Conservation (phyloP, 257 asterid genomes). For the Solanum piurae region DNA sequence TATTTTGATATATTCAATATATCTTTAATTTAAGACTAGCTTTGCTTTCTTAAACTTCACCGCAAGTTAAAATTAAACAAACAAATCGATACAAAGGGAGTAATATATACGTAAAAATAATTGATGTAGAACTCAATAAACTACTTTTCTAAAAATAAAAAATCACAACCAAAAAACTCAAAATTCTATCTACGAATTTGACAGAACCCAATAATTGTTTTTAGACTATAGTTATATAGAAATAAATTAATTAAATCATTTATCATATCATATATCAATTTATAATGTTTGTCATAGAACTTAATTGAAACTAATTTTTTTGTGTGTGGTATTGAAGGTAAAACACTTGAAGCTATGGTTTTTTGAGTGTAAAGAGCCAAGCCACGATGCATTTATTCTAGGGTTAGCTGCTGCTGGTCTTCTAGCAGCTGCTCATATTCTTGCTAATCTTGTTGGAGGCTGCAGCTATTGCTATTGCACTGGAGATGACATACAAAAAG, state of each 20-base stretch:
- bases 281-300: background rate
- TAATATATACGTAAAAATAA: background rate
- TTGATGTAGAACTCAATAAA: background rate
- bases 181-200: background rate
- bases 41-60: background rate
- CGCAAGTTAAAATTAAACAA: background rate
- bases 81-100: background rate
- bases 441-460: constrained; percentile 64
- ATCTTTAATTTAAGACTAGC: background rate
- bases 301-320: background rate
- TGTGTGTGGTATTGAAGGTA: constrained; percentile 18
- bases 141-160: background rate
- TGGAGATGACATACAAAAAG: constrained; percentile 32
- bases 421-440: constrained; percentile 48
- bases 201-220: background rate
- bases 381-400: constrained; percentile 66
- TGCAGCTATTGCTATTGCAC: constrained; percentile 23
- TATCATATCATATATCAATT: background rate
- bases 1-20: too few species aligned
- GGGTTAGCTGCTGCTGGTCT: constrained; percentile 70
- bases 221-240: background rate
- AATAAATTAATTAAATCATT: background rate
- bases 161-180: background rate
- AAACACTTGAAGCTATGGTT: constrained; percentile 71
- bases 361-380: constrained; percentile 84